A percentile compares a stretch with the other conserved stretches of the same genome.
Conservation (phyloP, 257 asterid species). For the Catharanthus roseus region DNA sequence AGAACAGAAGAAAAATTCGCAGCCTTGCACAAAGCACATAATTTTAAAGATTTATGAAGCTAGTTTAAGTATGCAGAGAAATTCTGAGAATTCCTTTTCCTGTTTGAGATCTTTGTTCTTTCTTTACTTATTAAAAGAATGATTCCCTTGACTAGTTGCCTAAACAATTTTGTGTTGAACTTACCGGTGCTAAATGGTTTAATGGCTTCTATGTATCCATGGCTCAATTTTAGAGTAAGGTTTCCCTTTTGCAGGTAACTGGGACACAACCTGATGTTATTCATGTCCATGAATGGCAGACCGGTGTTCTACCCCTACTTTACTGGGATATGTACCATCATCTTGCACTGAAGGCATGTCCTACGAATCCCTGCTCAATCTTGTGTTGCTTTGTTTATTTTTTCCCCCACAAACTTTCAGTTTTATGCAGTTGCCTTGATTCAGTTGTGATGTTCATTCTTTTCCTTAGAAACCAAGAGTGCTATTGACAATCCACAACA, state of each 20-base stretch:
- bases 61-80: background rate
- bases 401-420: background rate
- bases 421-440: constrained; percentile 4
- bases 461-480: constrained; percentile 66
- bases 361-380: constrained; percentile 3
- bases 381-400: background rate
- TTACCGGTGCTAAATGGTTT: background rate
- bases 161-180: background rate
- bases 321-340: constrained; percentile 88
- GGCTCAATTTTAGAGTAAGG: background rate
- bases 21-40: background rate
- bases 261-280: constrained; percentile 74
- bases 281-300: constrained; percentile 96
- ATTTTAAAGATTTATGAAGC: background rate
- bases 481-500: constrained; percentile 81
- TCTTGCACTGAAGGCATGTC: constrained; percentile 66
- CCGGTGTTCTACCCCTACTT: constrained; percentile 66
- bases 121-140: background rate
- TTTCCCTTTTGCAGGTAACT: constrained; percentile 42
- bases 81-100: background rate
- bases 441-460: constrained; percentile 17
- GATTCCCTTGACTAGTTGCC: background rate
- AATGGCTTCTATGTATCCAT: background rate
- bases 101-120: background rate
- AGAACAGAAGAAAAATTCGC: background rate